Conservation (phyloP, 495 filamentous ascomycete genomes). For the Chaetomium cochliodes region DNA sequence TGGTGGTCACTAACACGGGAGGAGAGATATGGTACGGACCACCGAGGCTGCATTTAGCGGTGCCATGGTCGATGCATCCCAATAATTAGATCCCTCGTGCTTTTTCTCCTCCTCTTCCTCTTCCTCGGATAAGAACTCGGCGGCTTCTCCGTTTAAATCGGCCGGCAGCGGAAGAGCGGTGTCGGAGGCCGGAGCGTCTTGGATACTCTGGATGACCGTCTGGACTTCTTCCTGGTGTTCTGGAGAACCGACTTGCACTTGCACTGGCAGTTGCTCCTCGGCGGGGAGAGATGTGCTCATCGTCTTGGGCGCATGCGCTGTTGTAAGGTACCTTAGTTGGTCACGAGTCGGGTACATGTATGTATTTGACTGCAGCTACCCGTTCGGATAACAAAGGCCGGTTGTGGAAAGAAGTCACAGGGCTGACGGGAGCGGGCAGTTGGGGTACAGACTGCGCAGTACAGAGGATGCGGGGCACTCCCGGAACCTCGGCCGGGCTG, state of each 20-base stretch:
- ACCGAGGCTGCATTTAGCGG: constrained; percentile 55
- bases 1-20: constrained; percentile 7
- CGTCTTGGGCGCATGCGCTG: not conserved
- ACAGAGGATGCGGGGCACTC: not conserved
- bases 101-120: constrained; percentile 15
- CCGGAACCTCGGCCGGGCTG: constrained; percentile 4
- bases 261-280: not conserved
- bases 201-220: constrained; percentile 1
- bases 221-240: constrained; percentile 10
- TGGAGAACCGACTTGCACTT: not conserved
- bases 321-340: not conserved
- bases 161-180: not conserved
- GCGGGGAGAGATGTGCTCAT: not conserved
- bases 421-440: too few relatives aligned
- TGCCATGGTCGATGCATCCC: constrained; percentile 55
- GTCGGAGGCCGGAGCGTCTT: constrained; percentile 1
- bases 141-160: constrained; percentile 13
- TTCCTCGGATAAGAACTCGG: not conserved
- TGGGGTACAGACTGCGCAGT: too few relatives aligned
- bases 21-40: constrained; percentile 44
- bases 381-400: constrained; percentile 2
- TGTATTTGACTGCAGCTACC: not conserved
- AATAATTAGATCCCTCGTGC: constrained; percentile 43
- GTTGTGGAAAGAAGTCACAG: not conserved
- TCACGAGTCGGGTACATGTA: not conserved